phyloP scores from a whole-genome alignment of 2,329 filamentous ascomycete genomes.

The Thielaviopsis euricoi region DNA sequence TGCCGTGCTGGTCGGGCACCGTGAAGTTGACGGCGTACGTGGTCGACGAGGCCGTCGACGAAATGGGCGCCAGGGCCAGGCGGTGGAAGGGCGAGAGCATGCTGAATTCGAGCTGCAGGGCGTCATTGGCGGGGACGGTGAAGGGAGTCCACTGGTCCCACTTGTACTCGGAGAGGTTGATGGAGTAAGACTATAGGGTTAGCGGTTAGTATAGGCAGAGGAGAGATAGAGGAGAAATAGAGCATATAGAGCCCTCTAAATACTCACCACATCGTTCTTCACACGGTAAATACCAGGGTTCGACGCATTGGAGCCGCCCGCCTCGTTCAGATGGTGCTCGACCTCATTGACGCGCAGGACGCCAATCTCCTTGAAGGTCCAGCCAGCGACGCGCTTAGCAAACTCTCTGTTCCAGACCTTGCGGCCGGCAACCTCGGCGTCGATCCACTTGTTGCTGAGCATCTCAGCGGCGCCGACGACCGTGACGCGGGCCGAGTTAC shows the following conservation, averaged over 20 bases:
- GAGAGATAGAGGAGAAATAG: too few relatives aligned
- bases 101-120: slow-evolving; percentile 85
- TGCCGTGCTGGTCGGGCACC: slow-evolving; percentile 91
- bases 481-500: slow-evolving; percentile 81
- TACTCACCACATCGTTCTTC: slow-evolving; percentile 91
- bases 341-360: slow-evolving; percentile 73
- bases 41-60: slow-evolving; percentile 47
- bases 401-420: slow-evolving; percentile 72
- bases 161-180: slow-evolving; percentile 75
- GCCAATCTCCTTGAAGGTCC: slow-evolving; percentile 89
- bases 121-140: slow-evolving; percentile 49
- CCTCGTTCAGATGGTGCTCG: slow-evolving; percentile 47
- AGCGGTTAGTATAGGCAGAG: slow-evolving; percentile 9
- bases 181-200: slow-evolving; percentile 52
- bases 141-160: slow-evolving; percentile 64
- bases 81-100: slow-evolving; percentile 98
- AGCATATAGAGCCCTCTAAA: too few relatives aligned
- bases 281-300: slow-evolving; percentile 88
- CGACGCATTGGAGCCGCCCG: slow-evolving; percentile 32
- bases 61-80: slow-evolving; percentile 46
- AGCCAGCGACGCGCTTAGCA: slow-evolving; percentile 69
- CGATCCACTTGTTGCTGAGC: slow-evolving; percentile 79
- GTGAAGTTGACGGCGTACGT: slow-evolving; percentile 62
- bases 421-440: slow-evolving; percentile 27
- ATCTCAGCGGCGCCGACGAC: slow-evolving; percentile 76